These are phyloP conservation scores for Dactylella cylindrospora DNA, from an alignment of 2,329 filamentous ascomycete genomes.

Conservation along the genomic window DNA sequence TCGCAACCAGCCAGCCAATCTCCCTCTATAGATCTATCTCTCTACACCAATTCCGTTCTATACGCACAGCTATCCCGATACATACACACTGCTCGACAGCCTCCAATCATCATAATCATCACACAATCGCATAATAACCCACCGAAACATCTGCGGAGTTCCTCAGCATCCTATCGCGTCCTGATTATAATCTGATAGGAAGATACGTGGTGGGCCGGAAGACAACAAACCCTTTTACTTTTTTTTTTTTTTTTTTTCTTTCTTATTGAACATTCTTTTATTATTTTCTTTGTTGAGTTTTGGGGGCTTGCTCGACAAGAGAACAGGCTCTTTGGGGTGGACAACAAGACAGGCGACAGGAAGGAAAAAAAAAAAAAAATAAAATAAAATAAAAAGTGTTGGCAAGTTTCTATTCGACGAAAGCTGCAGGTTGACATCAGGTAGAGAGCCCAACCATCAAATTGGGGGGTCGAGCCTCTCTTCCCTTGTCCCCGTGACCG, in stretches of 20 bases:
- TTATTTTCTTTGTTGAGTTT: constrained; percentile 40
- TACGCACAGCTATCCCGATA: neutral
- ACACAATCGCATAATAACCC: too few relatives aligned
- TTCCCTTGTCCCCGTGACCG: constrained; percentile 13
- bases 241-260: too few relatives aligned
- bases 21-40: too few relatives aligned
- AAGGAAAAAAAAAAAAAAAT: constrained; percentile 14
- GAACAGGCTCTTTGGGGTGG: too few relatives aligned
- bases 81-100: constrained; percentile 16
- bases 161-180: too few relatives aligned
- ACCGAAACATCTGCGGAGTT: constrained; percentile 33
- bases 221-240: constrained; percentile 1
- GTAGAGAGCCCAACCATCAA: constrained; percentile 2
- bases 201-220: constrained; percentile 20
- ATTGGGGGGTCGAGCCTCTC: constrained; percentile 6
- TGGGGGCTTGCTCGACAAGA: constrained; percentile 16
- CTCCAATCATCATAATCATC: too few relatives aligned
- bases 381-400: constrained; percentile 19
- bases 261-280: too few relatives aligned
- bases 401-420: constrained; percentile 41
- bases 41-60: too few relatives aligned
- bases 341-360: too few relatives aligned
- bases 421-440: constrained; percentile 43
- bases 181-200: too few relatives aligned
- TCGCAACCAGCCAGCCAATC: too few relatives aligned